A percentile compares a stretch with the other conserved stretches of the same genome.
Conservation (phyloP, 352 stramenopile species). For the Globisporangium megalacanthum region DNA sequence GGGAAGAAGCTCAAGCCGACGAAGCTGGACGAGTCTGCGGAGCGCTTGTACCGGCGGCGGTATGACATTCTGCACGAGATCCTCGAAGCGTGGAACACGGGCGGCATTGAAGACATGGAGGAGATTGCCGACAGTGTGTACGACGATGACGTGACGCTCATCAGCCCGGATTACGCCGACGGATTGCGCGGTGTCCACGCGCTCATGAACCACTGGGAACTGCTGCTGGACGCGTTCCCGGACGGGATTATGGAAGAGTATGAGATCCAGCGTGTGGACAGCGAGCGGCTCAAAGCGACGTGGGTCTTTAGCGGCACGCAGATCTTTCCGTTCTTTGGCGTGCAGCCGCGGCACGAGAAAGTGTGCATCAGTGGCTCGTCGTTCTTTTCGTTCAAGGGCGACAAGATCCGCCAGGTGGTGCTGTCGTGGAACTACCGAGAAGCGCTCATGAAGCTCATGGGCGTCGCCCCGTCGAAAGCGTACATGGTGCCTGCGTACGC, state of each 20-base stretch:
- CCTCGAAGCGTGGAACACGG: constrained; percentile 75
- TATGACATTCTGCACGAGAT: constrained; percentile 76
- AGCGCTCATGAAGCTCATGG: constrained; percentile 70
- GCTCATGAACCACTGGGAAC: constrained; percentile 69
- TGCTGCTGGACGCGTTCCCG: constrained; percentile 65
- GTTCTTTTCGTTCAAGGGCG: constrained; percentile 73
- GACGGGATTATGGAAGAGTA: constrained; percentile 85
- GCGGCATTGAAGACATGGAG: constrained; percentile 76
- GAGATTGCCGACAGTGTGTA: constrained; percentile 77
- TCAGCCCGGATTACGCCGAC: constrained; percentile 61
- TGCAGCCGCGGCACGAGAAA: constrained; percentile 70
- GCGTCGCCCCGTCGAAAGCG: constrained; percentile 25
- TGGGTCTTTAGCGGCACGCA: constrained; percentile 79
- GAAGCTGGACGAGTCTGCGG: constrained; percentile 33
- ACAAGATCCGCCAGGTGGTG: constrained; percentile 66
- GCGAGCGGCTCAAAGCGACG: constrained; percentile 63
- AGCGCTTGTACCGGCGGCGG: constrained; percentile 53
- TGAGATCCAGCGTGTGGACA: constrained; percentile 59
- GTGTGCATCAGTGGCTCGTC: constrained; percentile 72
- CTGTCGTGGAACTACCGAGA: constrained; percentile 75
- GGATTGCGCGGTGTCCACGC: constrained; percentile 55
- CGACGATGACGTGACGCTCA: constrained; percentile 60
- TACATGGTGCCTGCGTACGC: constrained; percentile 18
- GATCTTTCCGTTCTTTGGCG: constrained; percentile 67
- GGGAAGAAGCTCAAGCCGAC: constrained; percentile 34